Percentiles rank a stretch among this genome's conserved stretches.
phyloP scores from a whole-genome alignment of 257 asterid species.

The Gentiana dahurica region DNA sequence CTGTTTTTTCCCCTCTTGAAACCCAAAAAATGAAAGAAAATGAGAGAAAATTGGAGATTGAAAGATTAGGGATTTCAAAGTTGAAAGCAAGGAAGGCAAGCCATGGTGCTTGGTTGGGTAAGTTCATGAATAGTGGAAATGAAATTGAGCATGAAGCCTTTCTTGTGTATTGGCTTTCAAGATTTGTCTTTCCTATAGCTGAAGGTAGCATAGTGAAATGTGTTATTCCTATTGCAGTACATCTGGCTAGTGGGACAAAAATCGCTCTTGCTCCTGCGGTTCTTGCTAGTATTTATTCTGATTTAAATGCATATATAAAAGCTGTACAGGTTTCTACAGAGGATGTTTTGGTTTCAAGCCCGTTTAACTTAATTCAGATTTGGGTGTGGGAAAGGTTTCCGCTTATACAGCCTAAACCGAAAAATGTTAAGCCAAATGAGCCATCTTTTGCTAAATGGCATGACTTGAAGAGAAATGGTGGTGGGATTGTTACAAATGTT shows the following conservation, averaged over 20 bases:
- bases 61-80: background rate
- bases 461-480: background rate
- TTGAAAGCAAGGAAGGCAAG: background rate
- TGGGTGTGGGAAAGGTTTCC: constrained; percentile 48
- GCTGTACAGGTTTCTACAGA: background rate
- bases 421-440: constrained; percentile 1
- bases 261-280: constrained; percentile 29
- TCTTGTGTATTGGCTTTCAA: constrained; percentile 21
- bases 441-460: constrained; percentile 27
- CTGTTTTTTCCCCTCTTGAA: constrained; percentile 5
- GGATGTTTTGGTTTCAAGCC: constrained; percentile 16
- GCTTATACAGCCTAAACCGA: constrained; percentile 15
- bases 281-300: constrained; percentile 22
- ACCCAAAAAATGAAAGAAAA: background rate
- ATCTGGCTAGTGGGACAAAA: constrained; percentile 14
- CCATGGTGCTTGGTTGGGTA: constrained; percentile 7
- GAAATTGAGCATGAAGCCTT: constrained; percentile 22
- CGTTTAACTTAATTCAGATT: constrained; percentile 26
- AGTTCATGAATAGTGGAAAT: constrained; percentile 8
- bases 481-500: constrained; percentile 12
- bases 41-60: background rate
- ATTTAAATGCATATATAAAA: constrained; percentile 9
- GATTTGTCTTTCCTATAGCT: constrained; percentile 14
- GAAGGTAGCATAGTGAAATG: background rate
- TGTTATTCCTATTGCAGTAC: constrained; percentile 18